Percentiles rank a stretch among this genome's conserved stretches.
phyloP scores from a whole-genome alignment of 495 filamentous ascomycete genomes.

The Neurospora africana region DNA sequence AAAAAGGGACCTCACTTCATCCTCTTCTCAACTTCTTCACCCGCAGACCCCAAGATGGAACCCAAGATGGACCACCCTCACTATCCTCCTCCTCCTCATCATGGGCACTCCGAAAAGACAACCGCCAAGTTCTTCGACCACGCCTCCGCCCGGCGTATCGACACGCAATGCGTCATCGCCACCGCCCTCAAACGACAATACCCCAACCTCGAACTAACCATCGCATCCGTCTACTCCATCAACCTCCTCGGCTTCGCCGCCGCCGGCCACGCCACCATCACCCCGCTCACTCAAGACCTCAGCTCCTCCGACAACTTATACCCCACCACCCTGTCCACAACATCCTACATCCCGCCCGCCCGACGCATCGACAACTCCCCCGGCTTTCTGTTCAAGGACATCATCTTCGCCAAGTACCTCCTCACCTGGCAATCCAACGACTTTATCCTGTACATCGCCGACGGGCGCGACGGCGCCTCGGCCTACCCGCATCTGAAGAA shows the following conservation, averaged over 20 bases:
- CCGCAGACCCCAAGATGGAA: background rate
- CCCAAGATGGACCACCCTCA: background rate
- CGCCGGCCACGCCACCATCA: constrained; percentile 34
- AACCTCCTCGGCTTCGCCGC: constrained; percentile 43
- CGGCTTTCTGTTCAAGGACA: constrained; percentile 30
- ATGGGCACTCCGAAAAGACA: constrained; percentile 10
- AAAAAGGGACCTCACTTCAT: background rate
- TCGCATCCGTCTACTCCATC: constrained; percentile 21
- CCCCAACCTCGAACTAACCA: constrained; percentile 38
- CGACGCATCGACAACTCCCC: constrained; percentile 37
- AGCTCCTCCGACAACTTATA: constrained; percentile 20
- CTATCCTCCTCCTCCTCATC: background rate
- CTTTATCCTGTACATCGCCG: constrained; percentile 43
- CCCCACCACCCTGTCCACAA: constrained; percentile 29
- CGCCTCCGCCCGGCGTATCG: constrained; percentile 34
- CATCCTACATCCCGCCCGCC: constrained; percentile 36
- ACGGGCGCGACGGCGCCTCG: constrained; percentile 34
- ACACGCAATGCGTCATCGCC: constrained; percentile 43
- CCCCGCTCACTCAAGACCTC: constrained; percentile 19
- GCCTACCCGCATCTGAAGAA: constrained; percentile 22
- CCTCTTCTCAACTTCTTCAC: background rate
- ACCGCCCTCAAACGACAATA: constrained; percentile 38
- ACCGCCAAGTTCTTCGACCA: constrained; percentile 31
- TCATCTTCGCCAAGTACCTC: constrained; percentile 44
- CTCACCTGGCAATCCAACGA: constrained; percentile 39